These are phyloP conservation scores for Rosa multiflora DNA, from an alignment of 306 rosid genomes.

Conservation along the genomic window DNA sequence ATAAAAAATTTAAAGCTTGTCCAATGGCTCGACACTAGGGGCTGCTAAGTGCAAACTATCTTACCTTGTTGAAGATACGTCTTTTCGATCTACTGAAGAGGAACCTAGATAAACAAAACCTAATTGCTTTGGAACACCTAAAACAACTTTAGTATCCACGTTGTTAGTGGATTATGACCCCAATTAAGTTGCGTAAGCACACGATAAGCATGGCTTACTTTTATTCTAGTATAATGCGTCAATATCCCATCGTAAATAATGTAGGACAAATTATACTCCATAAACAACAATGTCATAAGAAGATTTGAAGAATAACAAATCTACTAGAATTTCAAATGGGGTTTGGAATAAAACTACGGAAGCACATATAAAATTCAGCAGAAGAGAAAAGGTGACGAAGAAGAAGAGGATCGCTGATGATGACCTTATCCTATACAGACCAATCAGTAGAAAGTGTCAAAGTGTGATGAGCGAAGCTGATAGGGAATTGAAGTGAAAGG, in stretches of 20 bases:
- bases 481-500: constrained; percentile 31
- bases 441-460: constrained; percentile 25
- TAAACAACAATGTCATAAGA: constrained; percentile 13
- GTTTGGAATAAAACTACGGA: constrained; percentile 10
- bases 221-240: constrained; percentile 6
- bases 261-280: constrained; percentile 16
- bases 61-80: not conserved
- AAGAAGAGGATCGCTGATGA: constrained; percentile 14
- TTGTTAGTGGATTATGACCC: constrained; percentile 38
- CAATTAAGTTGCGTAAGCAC: constrained; percentile 23
- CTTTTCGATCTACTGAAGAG: constrained; percentile 7
- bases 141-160: constrained; percentile 24
- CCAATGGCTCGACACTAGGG: not conserved
- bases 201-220: constrained; percentile 22
- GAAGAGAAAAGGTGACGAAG: constrained; percentile 12
- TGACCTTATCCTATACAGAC: constrained; percentile 48
- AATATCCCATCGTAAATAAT: constrained; percentile 19
- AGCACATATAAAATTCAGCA: not conserved
- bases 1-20: not conserved
- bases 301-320: constrained; percentile 24
- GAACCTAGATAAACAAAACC: constrained; percentile 9
- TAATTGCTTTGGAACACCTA: constrained; percentile 13
- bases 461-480: constrained; percentile 34
- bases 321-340: not conserved
- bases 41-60: not conserved